A percentile compares a stretch with the other conserved stretches of the same genome.
phyloP scores from a whole-genome alignment of 441 rosid genomes.

The Populus hybrid region DNA sequence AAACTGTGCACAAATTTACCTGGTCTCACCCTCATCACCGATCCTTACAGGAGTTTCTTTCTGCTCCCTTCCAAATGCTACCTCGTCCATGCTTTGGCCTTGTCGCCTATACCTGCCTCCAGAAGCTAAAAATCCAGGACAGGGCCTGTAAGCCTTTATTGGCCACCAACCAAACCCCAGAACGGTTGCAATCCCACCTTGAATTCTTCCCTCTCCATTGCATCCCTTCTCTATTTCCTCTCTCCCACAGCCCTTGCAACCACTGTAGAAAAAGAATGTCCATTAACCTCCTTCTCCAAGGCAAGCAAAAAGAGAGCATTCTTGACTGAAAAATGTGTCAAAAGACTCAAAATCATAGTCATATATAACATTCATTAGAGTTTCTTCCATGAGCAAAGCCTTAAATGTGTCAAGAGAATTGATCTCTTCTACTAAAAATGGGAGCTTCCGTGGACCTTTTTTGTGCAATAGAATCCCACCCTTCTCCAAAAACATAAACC shows the following conservation, averaged over 20 bases:
- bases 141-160: conserved; percentile 89
- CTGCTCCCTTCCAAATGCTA: conserved; percentile 33
- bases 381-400: neutral
- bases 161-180: conserved; percentile 99
- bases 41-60: neutral
- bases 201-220: conserved; percentile 93
- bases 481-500: conserved; percentile 86
- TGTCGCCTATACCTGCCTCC: conserved; percentile 74
- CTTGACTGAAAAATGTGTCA: neutral
- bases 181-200: conserved; percentile 93
- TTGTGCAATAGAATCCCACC: neutral
- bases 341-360: conserved; percentile 13
- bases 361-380: neutral
- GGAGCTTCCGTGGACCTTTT: neutral
- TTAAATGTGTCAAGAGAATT: neutral
- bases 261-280: conserved; percentile 35
- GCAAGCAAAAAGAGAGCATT: neutral
- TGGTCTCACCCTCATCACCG: conserved; percentile 21
- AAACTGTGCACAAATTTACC: conserved; percentile 23
- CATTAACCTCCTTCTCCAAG: neutral
- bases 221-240: conserved; percentile 79
- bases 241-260: conserved; percentile 82
- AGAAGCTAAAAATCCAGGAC: conserved; percentile 66
- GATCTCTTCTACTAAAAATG: neutral
- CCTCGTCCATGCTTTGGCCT: conserved; percentile 96